Base-by-base conservation (phyloP, 208 protist genomes). In the Wallacemonas sp. region DNA sequence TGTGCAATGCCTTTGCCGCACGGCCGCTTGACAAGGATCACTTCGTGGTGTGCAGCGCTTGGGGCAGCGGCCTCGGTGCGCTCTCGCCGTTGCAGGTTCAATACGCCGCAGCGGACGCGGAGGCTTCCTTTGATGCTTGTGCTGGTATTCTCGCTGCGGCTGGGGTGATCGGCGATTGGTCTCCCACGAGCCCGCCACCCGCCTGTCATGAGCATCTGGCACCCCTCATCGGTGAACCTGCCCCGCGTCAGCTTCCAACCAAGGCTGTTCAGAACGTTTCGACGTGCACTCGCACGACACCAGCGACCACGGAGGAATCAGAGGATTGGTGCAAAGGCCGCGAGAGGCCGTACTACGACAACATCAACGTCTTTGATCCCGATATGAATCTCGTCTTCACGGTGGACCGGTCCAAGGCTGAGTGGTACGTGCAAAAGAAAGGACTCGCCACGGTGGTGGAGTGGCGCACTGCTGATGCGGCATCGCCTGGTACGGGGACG, bases 401-500 rank as follows among this genome's bases (percentile, higher is more conserved):
- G 1, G 74, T 84, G 17, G 81, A 83, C 51, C 77, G 79, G 30
- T 66, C 68, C 8, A 87, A 86, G 62, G 80, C 77, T 19, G 71
- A 83, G 39, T 87, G 77, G 73, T 84, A 90, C 59, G 75, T 90
- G 21, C 47, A 72, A 36, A 84, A 90, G 59, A 90, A 87, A 41
- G 66, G 71, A 0, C 55, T 90, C 33, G 84, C 75, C 4, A 73
- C 56, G 30, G 76, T 87, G 28, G 45, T 75, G 28, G 73, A 84
- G 54, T 90, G 79, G 78, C 53, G 63, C 12, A 21, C 63, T 2
- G 31, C 55, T 0, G 38, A 38, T 30, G 42, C 24, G 9, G 53
- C 30, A 9, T 44, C 19, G 17, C 33, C 19, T 41, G 45, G 53
- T 45, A 27, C 60, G 15, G n/a, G n/a, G n/a, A n/a, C n/a, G n/a